These are phyloP conservation scores for Neoboletus subvelutipes DNA, from an alignment of 768 basidiomycete genomes.

Conservation along the genomic window DNA sequence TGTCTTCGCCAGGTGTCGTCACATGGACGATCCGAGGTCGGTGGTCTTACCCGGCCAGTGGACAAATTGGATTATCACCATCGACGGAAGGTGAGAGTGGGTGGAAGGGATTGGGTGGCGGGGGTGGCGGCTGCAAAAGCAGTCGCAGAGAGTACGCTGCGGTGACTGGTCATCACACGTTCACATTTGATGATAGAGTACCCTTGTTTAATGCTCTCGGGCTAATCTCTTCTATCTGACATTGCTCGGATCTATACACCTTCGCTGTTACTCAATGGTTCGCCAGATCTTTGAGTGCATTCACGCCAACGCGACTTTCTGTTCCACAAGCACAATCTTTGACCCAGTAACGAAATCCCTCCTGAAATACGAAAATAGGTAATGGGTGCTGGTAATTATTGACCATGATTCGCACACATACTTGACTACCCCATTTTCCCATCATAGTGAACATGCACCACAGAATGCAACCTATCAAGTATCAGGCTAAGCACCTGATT, in stretches of 20 bases:
- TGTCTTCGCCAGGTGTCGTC: constrained; percentile 45
- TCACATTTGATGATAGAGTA: not conserved
- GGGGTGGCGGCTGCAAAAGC: constrained; percentile 24
- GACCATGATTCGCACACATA: too few species aligned
- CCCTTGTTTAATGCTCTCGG: not conserved
- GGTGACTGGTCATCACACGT: not conserved
- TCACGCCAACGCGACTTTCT: too few species aligned
- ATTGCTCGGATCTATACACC: too few species aligned
- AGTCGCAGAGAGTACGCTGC: constrained; percentile 12
- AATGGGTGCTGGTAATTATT: too few species aligned
- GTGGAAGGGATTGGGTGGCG: constrained; percentile 13
- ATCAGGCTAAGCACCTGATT: not conserved
- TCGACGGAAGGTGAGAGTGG: constrained; percentile 12
- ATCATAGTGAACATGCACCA: not conserved
- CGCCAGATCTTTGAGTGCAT: too few species aligned
- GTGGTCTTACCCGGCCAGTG: not conserved
- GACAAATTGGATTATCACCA: constrained; percentile 24
- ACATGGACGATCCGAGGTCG: constrained; percentile 1
- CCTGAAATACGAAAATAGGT: too few species aligned
- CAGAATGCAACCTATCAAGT: not conserved
- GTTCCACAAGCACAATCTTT: too few species aligned
- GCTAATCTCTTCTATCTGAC: too few species aligned
- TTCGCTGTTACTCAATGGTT: too few species aligned
- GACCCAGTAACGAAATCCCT: too few species aligned
- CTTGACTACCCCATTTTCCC: not conserved